Evolutionary conservation across 2,329 filamentous ascomycete genomes (phyloP), one percentile per base, ranked within the genome.

Genomic region (Sporothrix sp.): DNA sequence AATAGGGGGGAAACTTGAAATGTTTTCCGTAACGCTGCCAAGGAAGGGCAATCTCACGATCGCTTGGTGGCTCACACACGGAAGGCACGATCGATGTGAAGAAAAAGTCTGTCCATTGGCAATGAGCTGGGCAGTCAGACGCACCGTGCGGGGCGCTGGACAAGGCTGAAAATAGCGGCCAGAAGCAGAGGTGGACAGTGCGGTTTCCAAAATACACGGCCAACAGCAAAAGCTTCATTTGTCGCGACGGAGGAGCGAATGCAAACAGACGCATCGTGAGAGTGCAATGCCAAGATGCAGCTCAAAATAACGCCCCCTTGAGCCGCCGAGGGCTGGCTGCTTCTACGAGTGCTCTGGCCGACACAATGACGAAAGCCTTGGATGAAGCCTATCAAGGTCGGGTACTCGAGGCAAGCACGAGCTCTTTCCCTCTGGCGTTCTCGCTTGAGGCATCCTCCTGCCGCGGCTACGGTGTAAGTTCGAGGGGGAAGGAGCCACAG

Each of bases 141-240:
- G 37, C 51, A 56, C 55, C 53, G 55, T 57, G 55, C 27, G 55
- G 55, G 53, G 53, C 51, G 27, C 9, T 18, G 3, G 3, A 16
- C 1, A 27, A 21, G 21, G 37, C 18, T n/a, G 18, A 2, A 4
- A 10, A 13, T 28, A 23, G 11, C 39, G 4, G 33, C 40, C 27
- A 16, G 3, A 14, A 8, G 11, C 14, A 1, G 18, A 3, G 13
- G 9, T 3, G 13, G 3, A 45, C 43, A 45, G 43, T 44, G 43
- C 43, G 43, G 25, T 4, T 11, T 3, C 13, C 30, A 7, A 35
- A 20, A 43, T 21, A 7, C 14, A 35, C 28, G 42, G 20, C 9
- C 28, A 44, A 18, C 21, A 46, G 5, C n/a, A 35, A 35, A 36
- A 44, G 28, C 39, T 33, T 33, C n/a, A n/a, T n/a, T n/a, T n/a